Evolutionary conservation across 2,329 filamentous ascomycete genomes (phyloP), one percentile per base, ranked within the genome.

Genomic region (Fusarium continuum): DNA sequence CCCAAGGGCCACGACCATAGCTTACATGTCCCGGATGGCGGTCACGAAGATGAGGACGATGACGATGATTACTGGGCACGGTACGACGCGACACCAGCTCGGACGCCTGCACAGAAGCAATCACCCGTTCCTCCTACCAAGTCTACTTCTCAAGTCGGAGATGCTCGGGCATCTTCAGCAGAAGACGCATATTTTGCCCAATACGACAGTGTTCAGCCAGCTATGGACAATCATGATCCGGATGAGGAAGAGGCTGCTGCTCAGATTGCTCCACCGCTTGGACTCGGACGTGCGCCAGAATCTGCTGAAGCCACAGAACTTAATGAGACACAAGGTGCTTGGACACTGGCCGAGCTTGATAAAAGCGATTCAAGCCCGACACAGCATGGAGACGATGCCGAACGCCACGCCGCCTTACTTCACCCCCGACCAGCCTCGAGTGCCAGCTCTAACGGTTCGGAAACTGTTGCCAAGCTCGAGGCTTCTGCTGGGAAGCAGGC

Each of bases 51-150:
- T 1, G 85, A 88, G 1, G 87, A 90, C 19, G 89, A 91, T 26
- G 89, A 92, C 60, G 90, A 91, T 64, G 88, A 88, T 67, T 94
- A 94, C 75, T 94, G 91, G 91, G 89, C 86, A 26, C 85, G 87
- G 59, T 93, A 94, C 74, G 90, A 92, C 73, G 84, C 85, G 22
- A 91, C 89, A 5, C 89, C 90, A 2, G 82, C 83, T 3, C 81
- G 83, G 38, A 91, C 88, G 9, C 88, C 88, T 1, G 86, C 83
- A 7, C 76, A 80, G 19, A 86, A 88, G 70, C 81, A 79, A 20
- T 89, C 88, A 5, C 88, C 89, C 4, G 88, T 85, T 11, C 88
- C 89, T 69, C 49, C 73, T 13, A 68, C 67, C 49, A 71, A 61
- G 44, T 54, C 73, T 8, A 73, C 75, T 17, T 64, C 69, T 14